phyloP scores from a whole-genome alignment of 805 yeast species.

The Saccharomycopsis synnaedendra region DNA sequence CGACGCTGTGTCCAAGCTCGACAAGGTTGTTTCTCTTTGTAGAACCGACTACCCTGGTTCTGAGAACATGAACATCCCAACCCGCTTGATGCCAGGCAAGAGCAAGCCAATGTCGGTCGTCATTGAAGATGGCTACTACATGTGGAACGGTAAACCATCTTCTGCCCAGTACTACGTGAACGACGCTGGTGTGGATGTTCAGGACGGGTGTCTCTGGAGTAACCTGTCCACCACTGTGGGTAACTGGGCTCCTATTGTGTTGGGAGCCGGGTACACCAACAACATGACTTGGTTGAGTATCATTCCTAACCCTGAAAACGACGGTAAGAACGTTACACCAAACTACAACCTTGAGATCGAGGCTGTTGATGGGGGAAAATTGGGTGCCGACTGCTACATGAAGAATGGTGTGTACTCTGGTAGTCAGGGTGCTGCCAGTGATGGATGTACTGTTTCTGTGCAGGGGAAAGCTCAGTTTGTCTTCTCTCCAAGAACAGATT shows the following conservation, averaged over 20 bases:
- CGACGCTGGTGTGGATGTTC: constrained; percentile 83
- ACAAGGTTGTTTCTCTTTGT: constrained; percentile 73
- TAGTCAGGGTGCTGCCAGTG: constrained; percentile 40
- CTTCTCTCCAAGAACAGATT: constrained; percentile 27
- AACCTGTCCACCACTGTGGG: constrained; percentile 66
- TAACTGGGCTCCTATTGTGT: constrained; percentile 95
- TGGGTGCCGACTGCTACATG: constrained; percentile 69
- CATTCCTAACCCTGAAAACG: constrained; percentile 75
- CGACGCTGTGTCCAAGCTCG: constrained; percentile 50
- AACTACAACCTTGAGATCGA: constrained; percentile 72
- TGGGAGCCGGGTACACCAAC: constrained; percentile 81
- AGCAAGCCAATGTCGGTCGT: constrained; percentile 64
- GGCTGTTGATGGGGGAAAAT: constrained; percentile 48
- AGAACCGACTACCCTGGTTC: constrained; percentile 99
- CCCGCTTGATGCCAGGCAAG: constrained; percentile 60
- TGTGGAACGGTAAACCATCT: constrained; percentile 71
- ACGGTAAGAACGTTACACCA: constrained; percentile 29
- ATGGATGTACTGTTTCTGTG: constrained; percentile 92
- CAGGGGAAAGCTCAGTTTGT: constrained; percentile 66
- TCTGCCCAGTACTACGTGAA: constrained; percentile 96
- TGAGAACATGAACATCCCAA: constrained; percentile 96
- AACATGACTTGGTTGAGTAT: constrained; percentile 74
- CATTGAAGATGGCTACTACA: constrained; percentile 63
- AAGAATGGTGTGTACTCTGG: constrained; percentile 68
- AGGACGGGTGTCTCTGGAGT: constrained; percentile 96